A percentile compares a stretch with the other conserved stretches of the same genome.
Conservation (phyloP, 768 basidiomycete genomes). For the Pleurotus tuber-regium region DNA sequence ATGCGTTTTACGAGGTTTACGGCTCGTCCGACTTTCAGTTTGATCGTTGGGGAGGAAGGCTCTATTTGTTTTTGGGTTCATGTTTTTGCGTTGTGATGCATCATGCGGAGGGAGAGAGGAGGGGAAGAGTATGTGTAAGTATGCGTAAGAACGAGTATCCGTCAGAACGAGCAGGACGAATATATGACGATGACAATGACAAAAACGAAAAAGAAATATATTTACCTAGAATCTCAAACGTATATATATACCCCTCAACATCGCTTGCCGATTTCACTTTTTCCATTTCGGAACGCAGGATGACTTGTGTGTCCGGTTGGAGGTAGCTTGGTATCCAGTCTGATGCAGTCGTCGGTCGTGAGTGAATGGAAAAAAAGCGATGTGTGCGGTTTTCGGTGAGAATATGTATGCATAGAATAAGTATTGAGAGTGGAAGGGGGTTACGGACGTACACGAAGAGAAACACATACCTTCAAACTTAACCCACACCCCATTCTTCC, state of each 20-base stretch:
- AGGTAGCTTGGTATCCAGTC: slow-evolving; percentile 74
- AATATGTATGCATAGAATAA: too few species aligned
- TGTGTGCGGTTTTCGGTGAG: too few species aligned
- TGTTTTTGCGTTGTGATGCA: too few species aligned
- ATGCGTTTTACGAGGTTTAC: slow-evolving; percentile 71
- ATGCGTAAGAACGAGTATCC: too few species aligned
- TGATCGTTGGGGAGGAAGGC: slow-evolving; percentile 36
- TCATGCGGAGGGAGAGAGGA: too few species aligned
- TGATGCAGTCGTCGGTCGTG: too few species aligned
- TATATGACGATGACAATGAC: background rate
- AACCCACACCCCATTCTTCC: slow-evolving; percentile 45
- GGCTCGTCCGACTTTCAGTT: slow-evolving; percentile 79
- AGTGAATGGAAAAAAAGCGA: too few species aligned
- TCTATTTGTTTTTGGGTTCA: slow-evolving; percentile 10
- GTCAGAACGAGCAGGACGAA: too few species aligned
- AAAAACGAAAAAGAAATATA: background rate
- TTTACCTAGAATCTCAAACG: slow-evolving; percentile 74
- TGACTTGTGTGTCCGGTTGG: slow-evolving; percentile 55
- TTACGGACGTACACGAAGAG: background rate
- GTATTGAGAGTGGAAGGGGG: too few species aligned
- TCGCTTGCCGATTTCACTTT: slow-evolving; percentile 32
- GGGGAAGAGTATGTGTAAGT: too few species aligned
- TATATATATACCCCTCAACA: slow-evolving; percentile 75
- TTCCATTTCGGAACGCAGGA: slow-evolving; percentile 54
- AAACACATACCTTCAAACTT: slow-evolving; percentile 50